These are phyloP conservation scores for Hortiboletus flavorubellus DNA, from an alignment of 768 basidiomycete genomes.

Conservation along the genomic window DNA sequence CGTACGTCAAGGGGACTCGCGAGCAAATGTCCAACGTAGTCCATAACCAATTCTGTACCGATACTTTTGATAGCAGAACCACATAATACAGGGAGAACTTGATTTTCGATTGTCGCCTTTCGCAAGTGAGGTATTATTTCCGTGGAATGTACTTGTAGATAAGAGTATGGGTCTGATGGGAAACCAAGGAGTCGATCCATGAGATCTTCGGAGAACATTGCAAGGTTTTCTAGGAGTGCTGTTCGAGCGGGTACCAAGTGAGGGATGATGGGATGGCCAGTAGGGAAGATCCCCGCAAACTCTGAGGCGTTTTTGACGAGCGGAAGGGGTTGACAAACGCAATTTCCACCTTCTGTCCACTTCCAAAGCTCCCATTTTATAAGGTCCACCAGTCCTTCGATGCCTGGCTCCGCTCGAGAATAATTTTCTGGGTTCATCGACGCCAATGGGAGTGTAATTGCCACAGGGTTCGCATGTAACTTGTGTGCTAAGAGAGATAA, in stretches of 20 bases:
- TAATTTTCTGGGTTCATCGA: slow-evolving; percentile 71
- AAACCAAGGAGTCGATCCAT: slow-evolving; percentile 66
- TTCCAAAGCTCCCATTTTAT: slow-evolving; percentile 83
- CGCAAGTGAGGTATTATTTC: slow-evolving; percentile 65
- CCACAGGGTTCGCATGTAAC: slow-evolving; percentile 71
- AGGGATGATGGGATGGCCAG: slow-evolving; percentile 62
- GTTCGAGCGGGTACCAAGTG: slow-evolving; percentile 66
- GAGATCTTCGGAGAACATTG: slow-evolving; percentile 78
- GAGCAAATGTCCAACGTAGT: slow-evolving; percentile 77
- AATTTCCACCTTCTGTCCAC: slow-evolving; percentile 55
- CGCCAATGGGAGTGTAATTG: slow-evolving; percentile 70
- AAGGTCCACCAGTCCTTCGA: slow-evolving; percentile 81
- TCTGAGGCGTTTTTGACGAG: slow-evolving; percentile 43
- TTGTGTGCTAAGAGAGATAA: slow-evolving; percentile 71
- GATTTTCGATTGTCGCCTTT: slow-evolving; percentile 57
- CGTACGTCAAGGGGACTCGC: slow-evolving; percentile 72
- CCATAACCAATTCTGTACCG: slow-evolving; percentile 77
- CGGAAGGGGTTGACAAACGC: slow-evolving; percentile 48
- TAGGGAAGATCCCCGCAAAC: slow-evolving; percentile 43
- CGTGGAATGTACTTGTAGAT: slow-evolving; percentile 54
- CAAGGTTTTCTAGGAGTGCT: slow-evolving; percentile 71
- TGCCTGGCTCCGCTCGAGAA: slow-evolving; percentile 70
- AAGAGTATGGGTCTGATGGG: slow-evolving; percentile 56
- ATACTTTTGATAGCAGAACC: slow-evolving; percentile 80
- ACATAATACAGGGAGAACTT: slow-evolving; percentile 76